Conservation (phyloP, 2,329 filamentous ascomycete genomes). For the Didymella glomerata region DNA sequence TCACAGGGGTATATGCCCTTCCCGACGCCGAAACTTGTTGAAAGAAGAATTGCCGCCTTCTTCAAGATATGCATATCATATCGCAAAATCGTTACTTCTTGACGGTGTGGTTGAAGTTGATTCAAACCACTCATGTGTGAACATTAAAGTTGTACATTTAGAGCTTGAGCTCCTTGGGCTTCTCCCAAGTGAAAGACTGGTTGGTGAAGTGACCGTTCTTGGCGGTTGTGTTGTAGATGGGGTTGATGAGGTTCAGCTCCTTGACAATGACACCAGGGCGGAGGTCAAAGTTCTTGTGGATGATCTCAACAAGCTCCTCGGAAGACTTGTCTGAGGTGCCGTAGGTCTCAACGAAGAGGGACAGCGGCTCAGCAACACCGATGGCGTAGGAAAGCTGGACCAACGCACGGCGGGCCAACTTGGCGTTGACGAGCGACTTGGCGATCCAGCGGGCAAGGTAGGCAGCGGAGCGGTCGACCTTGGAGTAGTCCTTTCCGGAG, state of each 20-base stretch:
- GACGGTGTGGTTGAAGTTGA: conserved; percentile 51
- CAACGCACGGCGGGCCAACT: conserved; percentile 88
- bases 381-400: conserved; percentile 99
- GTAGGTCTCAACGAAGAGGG: conserved; percentile 97
- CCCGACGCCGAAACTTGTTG: conserved; percentile 53
- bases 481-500: conserved; percentile 99
- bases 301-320: conserved; percentile 93
- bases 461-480: conserved; percentile 97
- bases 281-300: conserved; percentile 96
- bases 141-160: conserved; percentile 62
- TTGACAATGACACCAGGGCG: conserved; percentile 98
- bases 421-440: conserved; percentile 92
- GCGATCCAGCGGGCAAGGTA: conserved; percentile 99
- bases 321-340: conserved; percentile 90
- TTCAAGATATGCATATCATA: conserved; percentile 52
- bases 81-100: conserved; percentile 38
- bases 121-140: conserved; percentile 50
- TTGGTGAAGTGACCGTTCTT: conserved; percentile 99
- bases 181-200: conserved; percentile 97
- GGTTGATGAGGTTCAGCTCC: conserved; percentile 92
- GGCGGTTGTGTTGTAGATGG: conserved; percentile 97
- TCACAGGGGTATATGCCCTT: conserved; percentile 47
- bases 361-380: conserved; percentile 96
- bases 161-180: conserved; percentile 93
- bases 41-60: conserved; percentile 49